These are phyloP conservation scores for Euphorbia tirucalli DNA, from an alignment of 345 rosid genomes.

Conservation along the genomic window DNA sequence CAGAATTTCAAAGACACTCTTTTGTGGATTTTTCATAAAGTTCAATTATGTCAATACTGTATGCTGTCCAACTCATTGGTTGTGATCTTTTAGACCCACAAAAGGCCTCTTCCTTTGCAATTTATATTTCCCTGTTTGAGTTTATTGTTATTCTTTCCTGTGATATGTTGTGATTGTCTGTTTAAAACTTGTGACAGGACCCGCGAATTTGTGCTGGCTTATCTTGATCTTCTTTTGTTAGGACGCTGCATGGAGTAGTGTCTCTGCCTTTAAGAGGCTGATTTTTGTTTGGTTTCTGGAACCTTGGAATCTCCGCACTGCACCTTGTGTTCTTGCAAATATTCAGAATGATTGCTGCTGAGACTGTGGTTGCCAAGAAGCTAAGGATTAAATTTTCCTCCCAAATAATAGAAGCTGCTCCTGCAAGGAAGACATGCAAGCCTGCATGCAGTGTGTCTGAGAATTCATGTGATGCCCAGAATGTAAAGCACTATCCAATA, in stretches of 20 bases:
- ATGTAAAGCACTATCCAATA: slow-evolving; percentile 17
- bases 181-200: background rate
- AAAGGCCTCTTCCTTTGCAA: background rate
- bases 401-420: slow-evolving; percentile 32
- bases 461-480: slow-evolving; percentile 11
- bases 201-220: background rate
- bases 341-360: slow-evolving; percentile 41
- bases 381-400: slow-evolving; percentile 58
- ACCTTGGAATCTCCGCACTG: background rate
- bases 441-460: slow-evolving; percentile 16
- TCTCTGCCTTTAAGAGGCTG: background rate
- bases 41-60: background rate
- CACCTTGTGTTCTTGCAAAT: slow-evolving; percentile 11
- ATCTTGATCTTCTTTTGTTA: slow-evolving; percentile 3
- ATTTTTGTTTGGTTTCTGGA: background rate
- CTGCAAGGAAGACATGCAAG: slow-evolving; percentile 26
- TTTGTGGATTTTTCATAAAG: background rate
- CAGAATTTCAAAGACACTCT: background rate
- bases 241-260: slow-evolving; percentile 21
- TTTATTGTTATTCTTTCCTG: background rate
- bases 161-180: background rate
- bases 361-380: slow-evolving; percentile 36
- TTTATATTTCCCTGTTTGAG: background rate
- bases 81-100: background rate
- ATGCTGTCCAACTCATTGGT: background rate